Evolutionary conservation across 495 filamentous ascomycete species (phyloP), one percentile per base, ranked within the genome.

Genomic region (Aspergillus coremiiformis): DNA sequence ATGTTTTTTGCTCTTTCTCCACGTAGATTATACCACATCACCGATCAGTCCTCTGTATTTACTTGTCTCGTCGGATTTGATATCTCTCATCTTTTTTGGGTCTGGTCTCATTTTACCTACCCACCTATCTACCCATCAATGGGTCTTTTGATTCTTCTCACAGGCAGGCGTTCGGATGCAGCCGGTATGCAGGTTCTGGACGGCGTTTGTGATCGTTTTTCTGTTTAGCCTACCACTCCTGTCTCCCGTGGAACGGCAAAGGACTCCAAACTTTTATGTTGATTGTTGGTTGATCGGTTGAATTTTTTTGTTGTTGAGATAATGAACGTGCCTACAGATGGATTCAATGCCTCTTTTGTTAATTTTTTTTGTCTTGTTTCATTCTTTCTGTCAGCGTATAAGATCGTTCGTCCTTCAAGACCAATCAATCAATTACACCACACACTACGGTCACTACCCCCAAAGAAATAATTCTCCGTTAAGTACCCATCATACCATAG

Each of bases 91-190:
- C 49, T 15, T 14, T 17, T 8, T 22, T 35, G 24, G 49, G 47
- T 30, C 43, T 48, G 19, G 29, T n/a, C 49, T 55, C 26, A 20
- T 17, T 41, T 6, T 39, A 35, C 6, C 5, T 37, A 37, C 15
- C 17, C 7, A 41, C n/a, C 37, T 7, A 3, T 6, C 7, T 47
- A 35, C 32, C 12, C 32, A 33, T 51, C 39, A 29, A n/a, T n/a
- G n/a, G n/a, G n/a, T n/a, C n/a, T n/a, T n/a, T n/a, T 49, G 11
- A 32, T 42, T 47, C 32, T 21, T 14, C 19, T 49, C 47, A 21
- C 47, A 39, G 11, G 35, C 43, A 51, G 54, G 54, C 49, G 54
- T 49, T 52, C 49, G 55, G 41, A 57, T 51, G 50, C 52, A 54
- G 49, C 52, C 30, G 52, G 55, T 22, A 57, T 53, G 47, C 55